Percentiles rank a stretch among this genome's conserved stretches.
Conservation (phyloP, 1,284 basidiomycete genomes). For the Trichosporon faecale region DNA sequence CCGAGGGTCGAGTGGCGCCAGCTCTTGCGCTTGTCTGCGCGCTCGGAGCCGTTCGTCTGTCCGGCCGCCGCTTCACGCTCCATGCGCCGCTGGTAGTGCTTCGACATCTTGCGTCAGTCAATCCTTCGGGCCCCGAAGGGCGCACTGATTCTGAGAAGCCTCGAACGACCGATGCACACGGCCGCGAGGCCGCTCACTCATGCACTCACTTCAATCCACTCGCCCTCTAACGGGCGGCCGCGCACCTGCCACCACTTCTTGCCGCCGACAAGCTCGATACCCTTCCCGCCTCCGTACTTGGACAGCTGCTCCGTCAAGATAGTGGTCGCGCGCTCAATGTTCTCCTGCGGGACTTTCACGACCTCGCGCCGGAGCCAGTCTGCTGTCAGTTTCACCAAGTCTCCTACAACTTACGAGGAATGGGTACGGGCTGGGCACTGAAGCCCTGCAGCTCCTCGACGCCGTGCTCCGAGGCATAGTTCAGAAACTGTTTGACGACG, state of each 20-base stretch:
- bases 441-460: conserved; percentile 53
- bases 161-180: not conserved
- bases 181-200: no score
- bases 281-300: conserved; percentile 37
- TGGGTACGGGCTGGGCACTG: conserved; percentile 49
- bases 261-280: conserved; percentile 63
- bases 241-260: conserved; percentile 93
- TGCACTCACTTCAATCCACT: conserved; percentile 70
- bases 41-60: not conserved
- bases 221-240: conserved; percentile 69
- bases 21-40: not conserved
- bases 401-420: conserved; percentile 33
- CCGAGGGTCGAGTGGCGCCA: conserved; percentile 10
- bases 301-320: conserved; percentile 48
- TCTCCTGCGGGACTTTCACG: conserved; percentile 46
- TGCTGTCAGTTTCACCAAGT: conserved; percentile 11
- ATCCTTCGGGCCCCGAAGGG: not conserved
- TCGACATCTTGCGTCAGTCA: conserved; percentile 49
- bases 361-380: conserved; percentile 47
- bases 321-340: conserved; percentile 43
- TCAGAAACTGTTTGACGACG: conserved; percentile 43
- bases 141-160: not conserved
- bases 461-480: conserved; percentile 44
- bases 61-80: not conserved
- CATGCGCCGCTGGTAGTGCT: conserved; percentile 45